phyloP scores from a whole-genome alignment of 2,329 filamentous ascomycete genomes.

The Sporothrix protearum region DNA sequence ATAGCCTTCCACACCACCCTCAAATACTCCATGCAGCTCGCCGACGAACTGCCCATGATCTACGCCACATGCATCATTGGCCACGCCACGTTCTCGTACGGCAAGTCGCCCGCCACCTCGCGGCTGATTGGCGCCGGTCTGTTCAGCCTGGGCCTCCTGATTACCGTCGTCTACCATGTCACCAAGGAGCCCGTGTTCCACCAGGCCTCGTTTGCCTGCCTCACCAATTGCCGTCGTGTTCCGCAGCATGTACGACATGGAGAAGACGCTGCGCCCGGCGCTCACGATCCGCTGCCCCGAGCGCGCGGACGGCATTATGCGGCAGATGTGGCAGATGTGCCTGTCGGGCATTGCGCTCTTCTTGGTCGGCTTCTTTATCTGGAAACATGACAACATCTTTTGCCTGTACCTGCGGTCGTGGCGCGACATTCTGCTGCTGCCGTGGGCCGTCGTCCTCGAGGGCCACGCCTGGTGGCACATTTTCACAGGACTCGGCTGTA shows the following conservation, averaged over 20 bases:
- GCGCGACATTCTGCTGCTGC: conserved; percentile 66
- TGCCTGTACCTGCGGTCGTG: conserved; percentile 63
- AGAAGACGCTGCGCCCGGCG: conserved; percentile 45
- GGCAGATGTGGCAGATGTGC: conserved; percentile 74
- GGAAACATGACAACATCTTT: conserved; percentile 74
- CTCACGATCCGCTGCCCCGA: conserved; percentile 44
- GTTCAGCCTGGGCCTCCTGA: conserved; percentile 57
- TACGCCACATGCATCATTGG: conserved; percentile 57
- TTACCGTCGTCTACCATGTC: conserved; percentile 70
- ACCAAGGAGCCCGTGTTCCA: conserved; percentile 81
- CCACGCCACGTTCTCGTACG: conserved; percentile 70
- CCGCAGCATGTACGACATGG: conserved; percentile 74
- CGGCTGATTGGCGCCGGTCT: conserved; percentile 55
- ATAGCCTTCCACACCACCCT: conserved; percentile 56
- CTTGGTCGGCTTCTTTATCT: conserved; percentile 69
- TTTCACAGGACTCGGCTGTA: conserved; percentile 64
- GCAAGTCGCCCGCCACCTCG: conserved; percentile 44
- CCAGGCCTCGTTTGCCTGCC: conserved; percentile 70
- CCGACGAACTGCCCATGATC: conserved; percentile 59
- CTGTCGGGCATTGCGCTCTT: conserved; percentile 64
- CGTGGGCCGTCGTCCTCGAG: conserved; percentile 71
- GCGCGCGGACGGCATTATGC: conserved; percentile 48
- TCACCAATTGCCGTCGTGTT: conserved; percentile 68
- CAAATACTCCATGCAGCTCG: conserved; percentile 59
- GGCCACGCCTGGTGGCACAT: conserved; percentile 65